A percentile compares a stretch with the other conserved stretches of the same genome.
phyloP scores from a whole-genome alignment of 164 flowering plant genomes.

The Berberis vulgaris region DNA sequence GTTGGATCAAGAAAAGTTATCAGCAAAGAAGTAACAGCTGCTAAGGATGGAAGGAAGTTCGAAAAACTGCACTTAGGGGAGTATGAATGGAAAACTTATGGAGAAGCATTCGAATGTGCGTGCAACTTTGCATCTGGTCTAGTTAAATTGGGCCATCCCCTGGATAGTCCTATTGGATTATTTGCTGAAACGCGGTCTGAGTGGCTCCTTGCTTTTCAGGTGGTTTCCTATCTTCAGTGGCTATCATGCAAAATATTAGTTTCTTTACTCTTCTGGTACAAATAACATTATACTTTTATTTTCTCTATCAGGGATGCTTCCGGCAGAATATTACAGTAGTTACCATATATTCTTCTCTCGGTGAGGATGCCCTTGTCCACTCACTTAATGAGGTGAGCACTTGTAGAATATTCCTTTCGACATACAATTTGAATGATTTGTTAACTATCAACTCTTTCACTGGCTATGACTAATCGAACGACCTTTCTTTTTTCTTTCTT shows the following conservation, averaged over 20 bases:
- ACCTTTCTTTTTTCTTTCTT: background rate
- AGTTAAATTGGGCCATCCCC: conserved; percentile 53
- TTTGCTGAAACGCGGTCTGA: conserved; percentile 81
- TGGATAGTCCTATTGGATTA: conserved; percentile 59
- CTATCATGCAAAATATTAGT: background rate
- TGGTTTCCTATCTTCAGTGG: conserved; percentile 7
- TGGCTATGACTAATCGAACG: too few relatives aligned
- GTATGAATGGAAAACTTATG: conserved; percentile 73
- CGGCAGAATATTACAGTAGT: conserved; percentile 78
- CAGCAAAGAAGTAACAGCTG: conserved; percentile 36
- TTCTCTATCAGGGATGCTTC: conserved; percentile 63
- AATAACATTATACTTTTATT: background rate
- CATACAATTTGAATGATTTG: background rate
- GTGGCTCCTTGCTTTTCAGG: conserved; percentile 90
- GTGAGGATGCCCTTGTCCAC: conserved; percentile 85
- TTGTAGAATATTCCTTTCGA: background rate
- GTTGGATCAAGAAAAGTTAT: conserved; percentile 72
- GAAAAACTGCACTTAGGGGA: conserved; percentile 91
- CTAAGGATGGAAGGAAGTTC: conserved; percentile 77
- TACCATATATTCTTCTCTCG: conserved; percentile 87
- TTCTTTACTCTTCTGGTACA: background rate
- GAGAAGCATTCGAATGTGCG: conserved; percentile 47
- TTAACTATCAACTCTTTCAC: background rate
- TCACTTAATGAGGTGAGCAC: conserved; percentile 81
- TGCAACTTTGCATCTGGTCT: conserved; percentile 87